Base-by-base conservation (phyloP, 1,284 basidiomycete genomes). In the Neonothopanus nambi region DNA sequence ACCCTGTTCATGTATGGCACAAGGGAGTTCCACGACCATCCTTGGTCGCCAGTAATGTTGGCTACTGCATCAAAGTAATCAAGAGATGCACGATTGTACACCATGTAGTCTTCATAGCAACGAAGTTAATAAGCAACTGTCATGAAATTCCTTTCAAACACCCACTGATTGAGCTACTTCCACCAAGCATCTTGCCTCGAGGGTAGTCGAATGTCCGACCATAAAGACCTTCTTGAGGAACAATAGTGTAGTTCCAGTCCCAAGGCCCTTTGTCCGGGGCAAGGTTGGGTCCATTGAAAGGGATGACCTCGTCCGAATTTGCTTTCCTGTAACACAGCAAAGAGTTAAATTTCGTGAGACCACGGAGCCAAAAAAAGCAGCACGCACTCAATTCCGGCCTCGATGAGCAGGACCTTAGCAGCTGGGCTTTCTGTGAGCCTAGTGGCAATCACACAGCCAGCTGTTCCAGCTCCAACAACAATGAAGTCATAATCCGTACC, bases 21-120 rank as follows among this genome's bases (percentile, higher is more conserved):
- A 9, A 78, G 42, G n/a, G 56, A 52, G 8, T 68, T 57, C 76
- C 76, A 77, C 17, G 68, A 67, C 76, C 76, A 77, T 11, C 72
- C 70, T 13, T 48, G 6, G 51, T 78, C 75, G 0, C 66, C 71
- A 11, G 69, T 70, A 1, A 73, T 33, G 30, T 33, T 33, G 30
- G 30, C 30, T 8, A 33, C 8, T 33, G 30, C 30, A 9, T 71
- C 57, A 40, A 51, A 70, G 26, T 67, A 61, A 35, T 69, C 64
- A 6, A 57, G 47, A 2, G 69, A 65, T 5, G 66, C 67, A n/a
- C 68, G 62, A 21, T 59, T 66, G 48, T 63, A 69, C 24, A 60
- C 52, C 59, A 67, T 54, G 18, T 52, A 58, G 41, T 67, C 66
- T 69, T 33, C 30, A 33, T 33, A 13, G 13, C n/a, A n/a, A n/a